phyloP scores from a whole-genome alignment of 2,329 filamentous ascomycete genomes.

The Arthrinium phaeospermum region DNA sequence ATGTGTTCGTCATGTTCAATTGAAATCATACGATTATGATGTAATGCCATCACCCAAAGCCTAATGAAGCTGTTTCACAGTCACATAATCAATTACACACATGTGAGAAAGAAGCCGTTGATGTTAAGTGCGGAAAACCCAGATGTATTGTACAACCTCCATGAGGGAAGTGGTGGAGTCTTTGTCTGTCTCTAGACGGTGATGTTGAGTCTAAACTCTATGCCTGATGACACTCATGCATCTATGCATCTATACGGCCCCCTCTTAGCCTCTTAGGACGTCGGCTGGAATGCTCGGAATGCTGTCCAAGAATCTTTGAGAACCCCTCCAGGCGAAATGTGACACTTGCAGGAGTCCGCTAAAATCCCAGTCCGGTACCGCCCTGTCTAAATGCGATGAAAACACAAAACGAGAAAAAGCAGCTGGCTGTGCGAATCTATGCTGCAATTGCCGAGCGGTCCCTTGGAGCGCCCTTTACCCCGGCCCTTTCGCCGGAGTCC shows the following conservation, averaged over 20 bases:
- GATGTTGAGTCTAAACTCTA: slow-evolving; percentile 34
- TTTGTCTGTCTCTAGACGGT: slow-evolving; percentile 37
- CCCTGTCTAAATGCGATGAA: slow-evolving; percentile 38
- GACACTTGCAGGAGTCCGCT: slow-evolving; percentile 36
- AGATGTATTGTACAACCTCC: slow-evolving; percentile 42
- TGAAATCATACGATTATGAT: slow-evolving; percentile 4
- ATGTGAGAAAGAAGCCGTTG: neutral
- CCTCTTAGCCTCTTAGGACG: neutral
- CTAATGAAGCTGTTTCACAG: neutral
- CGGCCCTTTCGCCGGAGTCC: neutral
- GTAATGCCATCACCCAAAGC: neutral
- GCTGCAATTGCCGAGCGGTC: slow-evolving; percentile 30
- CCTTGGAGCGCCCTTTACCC: slow-evolving; percentile 27
- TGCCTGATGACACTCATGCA: slow-evolving; percentile 20
- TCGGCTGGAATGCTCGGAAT: slow-evolving; percentile 29
- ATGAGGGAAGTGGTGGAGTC: slow-evolving; percentile 31
- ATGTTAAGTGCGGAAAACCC: slow-evolving; percentile 24
- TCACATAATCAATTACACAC: neutral
- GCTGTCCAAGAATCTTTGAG: slow-evolving; percentile 26
- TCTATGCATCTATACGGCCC: slow-evolving; percentile 29
- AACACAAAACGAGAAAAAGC: slow-evolving; percentile 31
- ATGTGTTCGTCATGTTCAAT: neutral
- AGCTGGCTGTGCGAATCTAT: slow-evolving; percentile 32
- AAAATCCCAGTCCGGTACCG: slow-evolving; percentile 33
- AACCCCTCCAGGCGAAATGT: slow-evolving; percentile 25